Evolutionary conservation across 1,284 basidiomycete species (phyloP).

Genomic region (Phlebopus sp.): DNA sequence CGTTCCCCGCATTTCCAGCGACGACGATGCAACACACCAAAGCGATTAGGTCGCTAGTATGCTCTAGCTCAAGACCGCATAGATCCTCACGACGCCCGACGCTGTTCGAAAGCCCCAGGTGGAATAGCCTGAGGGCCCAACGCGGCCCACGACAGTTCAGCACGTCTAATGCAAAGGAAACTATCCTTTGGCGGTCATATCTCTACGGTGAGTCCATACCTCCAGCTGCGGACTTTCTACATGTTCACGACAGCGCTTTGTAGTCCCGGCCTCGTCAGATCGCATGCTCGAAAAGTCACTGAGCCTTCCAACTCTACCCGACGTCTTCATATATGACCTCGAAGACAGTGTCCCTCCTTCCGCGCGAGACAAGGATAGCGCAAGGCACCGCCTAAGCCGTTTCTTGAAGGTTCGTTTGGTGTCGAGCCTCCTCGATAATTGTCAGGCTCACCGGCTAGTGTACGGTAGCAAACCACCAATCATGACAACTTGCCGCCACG

Average conservation of each 20-base stretch:
- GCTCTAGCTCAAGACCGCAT: no score
- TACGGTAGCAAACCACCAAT: conserved; percentile 27
- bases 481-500: conserved; percentile 38
- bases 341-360: conserved; percentile 79
- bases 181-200: conserved; percentile 52
- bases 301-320: conserved; percentile 47
- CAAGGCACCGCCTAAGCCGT: conserved; percentile 53
- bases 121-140: not conserved
- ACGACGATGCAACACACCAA: not conserved
- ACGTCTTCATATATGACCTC: conserved; percentile 82
- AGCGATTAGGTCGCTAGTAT: no score
- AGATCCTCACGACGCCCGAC: no score
- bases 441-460: conserved; percentile 10
- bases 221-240: not conserved
- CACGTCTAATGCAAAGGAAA: conserved; percentile 17
- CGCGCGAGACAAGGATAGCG: conserved; percentile 55
- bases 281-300: conserved; percentile 81
- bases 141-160: conserved; percentile 15
- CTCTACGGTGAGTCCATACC: conserved; percentile 47
- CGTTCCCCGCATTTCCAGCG: not conserved
- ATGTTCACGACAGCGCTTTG: not conserved
- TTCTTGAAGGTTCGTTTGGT: conserved; percentile 54
- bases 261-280: conserved; percentile 75
- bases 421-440: conserved; percentile 4
- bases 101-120: no score